Percentiles rank a stretch among this genome's conserved stretches.
Conservation (phyloP, 148 eudicot genomes). For the Diospyros kaki region DNA sequence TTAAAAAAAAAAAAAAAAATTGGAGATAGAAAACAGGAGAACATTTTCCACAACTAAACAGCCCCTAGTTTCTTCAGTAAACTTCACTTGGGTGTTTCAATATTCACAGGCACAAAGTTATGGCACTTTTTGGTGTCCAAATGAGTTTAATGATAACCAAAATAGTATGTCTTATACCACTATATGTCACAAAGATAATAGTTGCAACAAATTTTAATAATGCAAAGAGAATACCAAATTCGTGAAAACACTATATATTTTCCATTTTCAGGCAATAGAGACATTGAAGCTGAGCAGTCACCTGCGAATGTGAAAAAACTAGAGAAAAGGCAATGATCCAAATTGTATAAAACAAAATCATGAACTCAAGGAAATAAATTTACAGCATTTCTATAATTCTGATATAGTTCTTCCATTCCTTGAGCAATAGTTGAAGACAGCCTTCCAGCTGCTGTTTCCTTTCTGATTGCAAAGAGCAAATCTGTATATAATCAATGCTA, state of each 20-base stretch:
- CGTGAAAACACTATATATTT: not conserved
- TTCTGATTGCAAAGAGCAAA: conserved; percentile 56
- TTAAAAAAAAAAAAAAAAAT: no score
- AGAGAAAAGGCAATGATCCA: not conserved
- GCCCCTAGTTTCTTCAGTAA: no score
- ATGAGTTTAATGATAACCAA: not conserved
- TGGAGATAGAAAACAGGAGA: no score
- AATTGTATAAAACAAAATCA: conserved; percentile 6
- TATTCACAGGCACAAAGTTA: no score
- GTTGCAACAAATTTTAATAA: not conserved
- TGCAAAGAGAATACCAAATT: not conserved
- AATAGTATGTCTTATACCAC: not conserved
- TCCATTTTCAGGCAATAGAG: not conserved
- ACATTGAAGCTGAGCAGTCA: not conserved
- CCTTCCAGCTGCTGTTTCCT: conserved; percentile 65
- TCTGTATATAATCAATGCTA: conserved; percentile 38
- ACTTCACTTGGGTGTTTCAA: no score
- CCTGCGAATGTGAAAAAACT: no score
- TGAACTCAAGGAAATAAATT: conserved; percentile 22
- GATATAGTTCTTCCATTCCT: conserved; percentile 80
- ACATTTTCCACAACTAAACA: no score
- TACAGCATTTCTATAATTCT: conserved; percentile 80
- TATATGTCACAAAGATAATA: not conserved
- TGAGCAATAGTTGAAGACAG: conserved; percentile 62
- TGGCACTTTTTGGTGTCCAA: no score